These are phyloP conservation scores for Amyloporia xantha DNA, from an alignment of 768 basidiomycete species.

Conservation along the genomic window DNA sequence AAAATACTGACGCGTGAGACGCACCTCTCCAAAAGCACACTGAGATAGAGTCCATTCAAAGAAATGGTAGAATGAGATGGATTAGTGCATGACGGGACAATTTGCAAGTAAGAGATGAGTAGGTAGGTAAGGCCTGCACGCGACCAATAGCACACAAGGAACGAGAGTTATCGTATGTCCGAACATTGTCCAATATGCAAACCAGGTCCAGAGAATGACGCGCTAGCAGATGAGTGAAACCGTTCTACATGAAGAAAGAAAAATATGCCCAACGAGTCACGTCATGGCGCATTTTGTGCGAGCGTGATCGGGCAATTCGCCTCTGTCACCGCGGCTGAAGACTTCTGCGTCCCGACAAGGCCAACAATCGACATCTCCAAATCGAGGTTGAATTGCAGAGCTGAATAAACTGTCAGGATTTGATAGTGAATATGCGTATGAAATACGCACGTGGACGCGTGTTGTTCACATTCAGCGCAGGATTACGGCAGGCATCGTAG, in stretches of 20 bases:
- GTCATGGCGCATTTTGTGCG: constrained; percentile 42
- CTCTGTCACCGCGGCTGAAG: constrained; percentile 51
- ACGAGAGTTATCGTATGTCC: constrained; percentile 1
- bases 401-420: constrained; percentile 16
- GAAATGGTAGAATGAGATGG: background rate
- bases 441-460: constrained; percentile 50
- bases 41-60: background rate
- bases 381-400: constrained; percentile 57
- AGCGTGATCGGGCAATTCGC: constrained; percentile 71
- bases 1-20: background rate
- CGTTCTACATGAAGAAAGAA: background rate
- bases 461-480: constrained; percentile 39
- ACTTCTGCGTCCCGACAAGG: constrained; percentile 42
- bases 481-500: constrained; percentile 74
- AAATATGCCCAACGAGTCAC: background rate
- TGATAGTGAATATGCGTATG: background rate
- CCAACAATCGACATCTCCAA: constrained; percentile 67
- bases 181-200: background rate
- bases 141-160: background rate
- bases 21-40: background rate
- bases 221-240: background rate
- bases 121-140: background rate
- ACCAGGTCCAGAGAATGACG: constrained; percentile 5
- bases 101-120: background rate
- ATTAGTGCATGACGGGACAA: background rate